A percentile compares a stretch with the other conserved stretches of the same genome.
Evolutionary conservation across 768 basidiomycete genomes (phyloP).

Genomic region (Leucosporidium scottii): DNA sequence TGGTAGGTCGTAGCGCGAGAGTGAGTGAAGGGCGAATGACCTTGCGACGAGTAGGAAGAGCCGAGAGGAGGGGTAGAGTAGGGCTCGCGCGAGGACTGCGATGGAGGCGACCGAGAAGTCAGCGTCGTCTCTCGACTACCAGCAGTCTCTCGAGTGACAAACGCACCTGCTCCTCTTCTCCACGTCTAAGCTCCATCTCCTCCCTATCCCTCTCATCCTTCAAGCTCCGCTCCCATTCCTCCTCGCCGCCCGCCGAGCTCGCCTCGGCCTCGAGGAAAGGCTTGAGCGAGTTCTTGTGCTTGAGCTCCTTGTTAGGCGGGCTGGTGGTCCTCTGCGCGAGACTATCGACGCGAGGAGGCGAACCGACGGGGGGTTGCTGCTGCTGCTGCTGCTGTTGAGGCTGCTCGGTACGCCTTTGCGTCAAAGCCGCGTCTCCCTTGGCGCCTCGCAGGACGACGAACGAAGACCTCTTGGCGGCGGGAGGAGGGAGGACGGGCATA

Average conservation of each 20-base stretch:
- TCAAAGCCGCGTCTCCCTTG: constrained; percentile 25
- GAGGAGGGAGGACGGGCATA: neutral
- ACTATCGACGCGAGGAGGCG: neutral
- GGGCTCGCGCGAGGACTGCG: neutral
- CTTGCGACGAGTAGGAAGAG: constrained; percentile 15
- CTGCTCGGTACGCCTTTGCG: constrained; percentile 14
- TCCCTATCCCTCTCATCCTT: constrained; percentile 18
- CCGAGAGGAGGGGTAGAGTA: constrained; percentile 17
- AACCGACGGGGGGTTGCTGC: too few relatives aligned
- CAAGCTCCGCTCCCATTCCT: constrained; percentile 31
- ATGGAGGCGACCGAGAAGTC: neutral
- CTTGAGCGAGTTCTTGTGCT: constrained; percentile 30
- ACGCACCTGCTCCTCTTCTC: constrained; percentile 1
- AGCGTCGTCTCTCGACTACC: neutral
- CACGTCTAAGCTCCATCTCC: neutral
- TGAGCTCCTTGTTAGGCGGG: neutral
- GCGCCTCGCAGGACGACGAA: constrained; percentile 31
- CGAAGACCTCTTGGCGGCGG: constrained; percentile 16
- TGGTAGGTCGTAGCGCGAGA: neutral
- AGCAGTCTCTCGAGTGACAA: too few relatives aligned
- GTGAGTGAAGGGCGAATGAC: neutral
- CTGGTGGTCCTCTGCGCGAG: neutral
- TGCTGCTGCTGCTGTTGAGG: neutral
- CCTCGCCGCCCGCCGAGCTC: constrained; percentile 9
- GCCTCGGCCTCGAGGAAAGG: constrained; percentile 31